phyloP scores from a whole-genome alignment of 1,139 yeast genomes.

The Keqinozyma sinolaborantium region DNA sequence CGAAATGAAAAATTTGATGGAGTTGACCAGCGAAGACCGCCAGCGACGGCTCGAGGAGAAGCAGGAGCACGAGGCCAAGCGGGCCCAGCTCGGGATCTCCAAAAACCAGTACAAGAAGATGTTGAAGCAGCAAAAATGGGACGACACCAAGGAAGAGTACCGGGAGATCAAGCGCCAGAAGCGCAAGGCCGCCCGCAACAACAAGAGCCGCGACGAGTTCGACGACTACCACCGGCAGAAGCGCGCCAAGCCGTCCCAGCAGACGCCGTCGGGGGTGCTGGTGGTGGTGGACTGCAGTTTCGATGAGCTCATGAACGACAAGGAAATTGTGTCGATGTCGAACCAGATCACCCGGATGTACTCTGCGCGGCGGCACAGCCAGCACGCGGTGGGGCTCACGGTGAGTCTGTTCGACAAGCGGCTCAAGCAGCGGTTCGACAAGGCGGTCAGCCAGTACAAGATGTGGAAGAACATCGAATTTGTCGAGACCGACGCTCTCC shows the following conservation, averaged over 20 bases:
- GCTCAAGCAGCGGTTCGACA: slow-evolving; percentile 66
- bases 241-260: slow-evolving; percentile 35
- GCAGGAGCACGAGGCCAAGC: slow-evolving; percentile 8
- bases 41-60: slow-evolving; percentile 8
- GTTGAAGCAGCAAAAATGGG: slow-evolving; percentile 59
- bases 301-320: slow-evolving; percentile 82
- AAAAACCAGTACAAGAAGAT: slow-evolving; percentile 78
- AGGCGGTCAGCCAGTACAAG: slow-evolving; percentile 52
- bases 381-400: slow-evolving; percentile 54
- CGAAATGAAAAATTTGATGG: neutral
- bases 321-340: slow-evolving; percentile 73
- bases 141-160: slow-evolving; percentile 59
- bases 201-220: slow-evolving; percentile 11
- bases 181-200: slow-evolving; percentile 33
- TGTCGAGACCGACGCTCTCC: slow-evolving; percentile 41
- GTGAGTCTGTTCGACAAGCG: slow-evolving; percentile 67
- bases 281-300: slow-evolving; percentile 84
- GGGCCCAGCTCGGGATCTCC: slow-evolving; percentile 23
- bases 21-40: slow-evolving; percentile 6
- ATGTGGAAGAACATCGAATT: slow-evolving; percentile 67
- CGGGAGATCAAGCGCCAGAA: slow-evolving; percentile 50
- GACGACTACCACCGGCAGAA: slow-evolving; percentile 19
- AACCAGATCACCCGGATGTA: slow-evolving; percentile 82
- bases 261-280: slow-evolving; percentile 42
- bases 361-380: slow-evolving; percentile 67